Percentiles rank a stretch among this genome's conserved stretches.
These are phyloP conservation scores for Lentinula detonsa DNA, from an alignment of 768 basidiomycete genomes.

Conservation along the genomic window DNA sequence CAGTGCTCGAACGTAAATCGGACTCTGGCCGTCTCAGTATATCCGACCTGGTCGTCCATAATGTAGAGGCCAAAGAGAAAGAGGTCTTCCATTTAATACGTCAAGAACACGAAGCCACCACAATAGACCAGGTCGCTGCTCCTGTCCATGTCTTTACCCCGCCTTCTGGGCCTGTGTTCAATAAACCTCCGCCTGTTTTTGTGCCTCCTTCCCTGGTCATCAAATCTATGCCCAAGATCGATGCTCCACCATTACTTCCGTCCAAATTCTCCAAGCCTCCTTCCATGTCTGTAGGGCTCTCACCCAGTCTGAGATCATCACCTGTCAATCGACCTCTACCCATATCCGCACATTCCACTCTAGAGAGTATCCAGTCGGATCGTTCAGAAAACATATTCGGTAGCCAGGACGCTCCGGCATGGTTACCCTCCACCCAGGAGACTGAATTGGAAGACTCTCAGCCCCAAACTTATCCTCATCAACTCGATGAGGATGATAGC, in stretches of 20 bases:
- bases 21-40: slow-evolving; percentile 41
- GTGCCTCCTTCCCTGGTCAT: slow-evolving; percentile 32
- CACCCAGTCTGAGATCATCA: slow-evolving; percentile 24
- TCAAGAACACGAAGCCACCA: neutral
- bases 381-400: slow-evolving; percentile 49
- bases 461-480: slow-evolving; percentile 30
- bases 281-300: slow-evolving; percentile 40
- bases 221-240: slow-evolving; percentile 13
- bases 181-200: slow-evolving; percentile 48
- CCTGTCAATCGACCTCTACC: slow-evolving; percentile 21
- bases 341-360: slow-evolving; percentile 44
- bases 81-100: slow-evolving; percentile 18
- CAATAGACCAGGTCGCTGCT: slow-evolving; percentile 26
- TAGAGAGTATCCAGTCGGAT: slow-evolving; percentile 48
- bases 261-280: slow-evolving; percentile 36
- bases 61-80: slow-evolving; percentile 30
- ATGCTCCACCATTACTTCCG: slow-evolving; percentile 18
- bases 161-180: slow-evolving; percentile 44
- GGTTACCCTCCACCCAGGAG: slow-evolving; percentile 59
- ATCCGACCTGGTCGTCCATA: slow-evolving; percentile 51
- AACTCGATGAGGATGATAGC: slow-evolving; percentile 56
- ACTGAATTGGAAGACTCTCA: slow-evolving; percentile 44
- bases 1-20: slow-evolving; percentile 7
- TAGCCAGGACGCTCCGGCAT: slow-evolving; percentile 37
- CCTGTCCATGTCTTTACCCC: slow-evolving; percentile 46